Conservation (phyloP, 306 rosid genomes). For the Hippophae tibetana region DNA sequence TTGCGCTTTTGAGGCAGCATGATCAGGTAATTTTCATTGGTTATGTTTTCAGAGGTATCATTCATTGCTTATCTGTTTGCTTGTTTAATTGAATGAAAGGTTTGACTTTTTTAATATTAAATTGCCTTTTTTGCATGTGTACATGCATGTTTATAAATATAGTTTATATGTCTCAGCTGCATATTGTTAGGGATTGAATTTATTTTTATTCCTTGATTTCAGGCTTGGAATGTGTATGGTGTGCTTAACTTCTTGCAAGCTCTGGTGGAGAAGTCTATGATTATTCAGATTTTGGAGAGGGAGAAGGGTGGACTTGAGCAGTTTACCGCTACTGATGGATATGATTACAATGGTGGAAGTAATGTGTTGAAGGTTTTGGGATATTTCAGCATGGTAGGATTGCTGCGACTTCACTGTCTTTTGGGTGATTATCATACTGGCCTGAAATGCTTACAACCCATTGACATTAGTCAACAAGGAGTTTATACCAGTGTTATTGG, state of each 20-base stretch:
- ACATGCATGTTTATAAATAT: neutral
- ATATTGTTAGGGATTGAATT: neutral
- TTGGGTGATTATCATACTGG: slow-evolving; percentile 94
- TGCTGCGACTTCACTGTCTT: slow-evolving; percentile 88
- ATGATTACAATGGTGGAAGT: slow-evolving; percentile 84
- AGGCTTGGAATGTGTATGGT: slow-evolving; percentile 98
- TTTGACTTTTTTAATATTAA: too few relatives aligned
- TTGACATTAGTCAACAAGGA: slow-evolving; percentile 83
- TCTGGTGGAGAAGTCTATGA: slow-evolving; percentile 75
- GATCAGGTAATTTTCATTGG: slow-evolving; percentile 45
- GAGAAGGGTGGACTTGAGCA: slow-evolving; percentile 89
- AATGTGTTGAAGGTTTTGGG: slow-evolving; percentile 97
- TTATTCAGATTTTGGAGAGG: slow-evolving; percentile 75
- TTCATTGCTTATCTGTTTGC: neutral
- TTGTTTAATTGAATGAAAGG: too few relatives aligned
- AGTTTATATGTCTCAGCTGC: neutral
- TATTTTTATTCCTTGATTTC: slow-evolving; percentile 4
- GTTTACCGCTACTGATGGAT: slow-evolving; percentile 83
- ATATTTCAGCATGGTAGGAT: slow-evolving; percentile 93
- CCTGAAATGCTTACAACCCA: slow-evolving; percentile 68
- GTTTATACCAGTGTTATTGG: slow-evolving; percentile 80
- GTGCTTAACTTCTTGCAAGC: slow-evolving; percentile 92
- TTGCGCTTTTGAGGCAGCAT: slow-evolving; percentile 57
- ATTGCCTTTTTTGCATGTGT: too few relatives aligned
- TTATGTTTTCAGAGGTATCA: neutral